These are phyloP conservation scores for Inga laurina DNA, from an alignment of 306 rosid genomes.

Conservation along the genomic window DNA sequence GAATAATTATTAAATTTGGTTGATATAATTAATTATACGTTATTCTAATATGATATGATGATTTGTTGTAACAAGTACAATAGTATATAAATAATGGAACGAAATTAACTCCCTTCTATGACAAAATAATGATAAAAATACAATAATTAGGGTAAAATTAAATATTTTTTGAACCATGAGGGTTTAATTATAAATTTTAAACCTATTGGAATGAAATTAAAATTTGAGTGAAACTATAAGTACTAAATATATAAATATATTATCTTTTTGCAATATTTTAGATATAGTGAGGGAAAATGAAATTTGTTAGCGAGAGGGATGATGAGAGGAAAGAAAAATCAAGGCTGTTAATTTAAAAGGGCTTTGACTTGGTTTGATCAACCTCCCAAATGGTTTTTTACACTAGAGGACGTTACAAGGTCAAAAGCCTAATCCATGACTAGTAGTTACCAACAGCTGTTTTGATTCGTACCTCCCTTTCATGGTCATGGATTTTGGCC, in stretches of 20 bases:
- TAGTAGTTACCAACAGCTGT: not conserved
- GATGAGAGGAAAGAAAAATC: not conserved
- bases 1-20: not conserved
- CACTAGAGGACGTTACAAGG: not conserved
- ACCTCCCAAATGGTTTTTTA: not conserved
- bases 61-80: no score
- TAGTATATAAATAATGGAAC: no score
- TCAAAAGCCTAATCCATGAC: not conserved
- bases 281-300: not conserved
- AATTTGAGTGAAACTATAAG: not conserved
- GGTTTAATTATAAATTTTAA: not conserved
- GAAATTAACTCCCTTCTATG: not conserved
- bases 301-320: not conserved
- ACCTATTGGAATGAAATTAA: not conserved
- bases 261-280: no score
- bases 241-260: no score
- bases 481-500: not conserved
- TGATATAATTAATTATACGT: not conserved
- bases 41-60: not conserved
- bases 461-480: not conserved
- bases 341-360: not conserved
- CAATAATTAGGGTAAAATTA: not conserved
- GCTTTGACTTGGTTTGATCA: not conserved
- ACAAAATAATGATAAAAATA: no score
- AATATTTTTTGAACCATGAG: not conserved